phyloP scores from a whole-genome alignment of 2,329 filamentous ascomycete species.

The Neobulgaria alba region DNA sequence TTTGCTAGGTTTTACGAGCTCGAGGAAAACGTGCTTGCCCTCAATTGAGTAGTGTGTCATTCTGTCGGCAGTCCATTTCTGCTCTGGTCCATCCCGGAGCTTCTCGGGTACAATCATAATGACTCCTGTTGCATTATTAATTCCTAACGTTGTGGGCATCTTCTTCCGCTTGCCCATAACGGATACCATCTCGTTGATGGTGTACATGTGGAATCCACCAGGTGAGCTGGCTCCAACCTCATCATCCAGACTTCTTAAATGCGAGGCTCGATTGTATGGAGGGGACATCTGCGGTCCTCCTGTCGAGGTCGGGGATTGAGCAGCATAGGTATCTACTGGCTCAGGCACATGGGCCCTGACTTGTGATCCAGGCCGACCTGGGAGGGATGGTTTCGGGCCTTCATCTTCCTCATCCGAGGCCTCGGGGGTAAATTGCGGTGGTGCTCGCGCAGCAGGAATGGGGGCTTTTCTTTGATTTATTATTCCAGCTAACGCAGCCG shows the following conservation, averaged over 20 bases:
- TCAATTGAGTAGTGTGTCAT: slow-evolving; percentile 98
- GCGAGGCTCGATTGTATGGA: slow-evolving; percentile 42
- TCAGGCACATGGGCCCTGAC: slow-evolving; percentile 32
- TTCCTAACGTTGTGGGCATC: slow-evolving; percentile 93
- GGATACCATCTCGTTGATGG: slow-evolving; percentile 96
- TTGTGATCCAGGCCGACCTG: slow-evolving; percentile 48
- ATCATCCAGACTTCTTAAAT: slow-evolving; percentile 34
- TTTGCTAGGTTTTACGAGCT: slow-evolving; percentile 84
- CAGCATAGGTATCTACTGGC: slow-evolving; percentile 16
- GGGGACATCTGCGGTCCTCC: slow-evolving; percentile 37
- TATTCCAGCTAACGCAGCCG: slow-evolving; percentile 44
- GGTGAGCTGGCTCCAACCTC: slow-evolving; percentile 46
- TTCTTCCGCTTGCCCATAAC: slow-evolving; percentile 96
- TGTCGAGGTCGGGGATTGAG: slow-evolving; percentile 35
- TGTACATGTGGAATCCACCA: slow-evolving; percentile 87
- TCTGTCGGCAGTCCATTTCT: slow-evolving; percentile 91
- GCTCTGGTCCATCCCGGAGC: slow-evolving; percentile 69
- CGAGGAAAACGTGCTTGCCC: slow-evolving; percentile 95
- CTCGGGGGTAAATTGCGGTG: slow-evolving; percentile 55
- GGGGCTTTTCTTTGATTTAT: slow-evolving; percentile 32
- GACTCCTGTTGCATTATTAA: slow-evolving; percentile 78
- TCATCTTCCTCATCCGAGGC: slow-evolving; percentile 57
- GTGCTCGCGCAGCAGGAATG: slow-evolving; percentile 33
- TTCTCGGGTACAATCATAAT: slow-evolving; percentile 90
- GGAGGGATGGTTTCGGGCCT: slow-evolving; percentile 50